Evolutionary conservation across 495 filamentous ascomycete species (phyloP), one percentile per base, ranked within the genome.

Genomic region (Penicillium alfredii): DNA sequence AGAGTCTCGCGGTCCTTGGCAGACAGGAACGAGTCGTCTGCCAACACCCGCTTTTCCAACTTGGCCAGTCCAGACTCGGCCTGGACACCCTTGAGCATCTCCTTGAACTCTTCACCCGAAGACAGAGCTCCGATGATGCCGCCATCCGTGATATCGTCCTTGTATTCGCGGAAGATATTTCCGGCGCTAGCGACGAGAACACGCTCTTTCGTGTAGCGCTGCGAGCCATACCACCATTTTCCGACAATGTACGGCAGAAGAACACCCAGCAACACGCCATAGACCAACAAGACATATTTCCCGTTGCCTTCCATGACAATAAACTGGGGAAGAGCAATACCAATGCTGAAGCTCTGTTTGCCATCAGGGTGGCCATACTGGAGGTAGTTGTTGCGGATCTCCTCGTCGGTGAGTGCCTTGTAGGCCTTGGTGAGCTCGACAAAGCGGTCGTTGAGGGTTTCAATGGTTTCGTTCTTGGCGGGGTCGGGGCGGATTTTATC

Each of bases 171-270:
- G 74, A 98, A 96, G 24, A 98, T 77, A 38, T 86, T 85, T 49
- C 92, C 92, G 38, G 92, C 88, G 58, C 84, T 96, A 46, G 88
- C 85, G 37, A 94, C 80, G 23, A 94, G 71, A 19, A 97, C 83
- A 44, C 82, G 82, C 64, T 98, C 92, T 61, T 86, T 92, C 12
- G 92, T 96, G 55, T 86, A 74, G 30, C 81, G 73, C 56, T 94
- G 87, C 5, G 87, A 94, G 35, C 92, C 92, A 58, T 97, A 98
- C 92, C 92, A 98, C 92, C 92, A 98, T 21, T 81, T 84, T 16
- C 92, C 92, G 23, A 97, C 93, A 31, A 93, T 71, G 54, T 95
- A 98, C 8, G 92, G 92, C 28, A 98, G 63, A 26, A 95, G 64
- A 19, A 96, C 85, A 32, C 89, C 93, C 22, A 98, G 76, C 23